Evolutionary conservation across 148 eudicot genomes (phyloP).

Genomic region (Rhododendron molle): DNA sequence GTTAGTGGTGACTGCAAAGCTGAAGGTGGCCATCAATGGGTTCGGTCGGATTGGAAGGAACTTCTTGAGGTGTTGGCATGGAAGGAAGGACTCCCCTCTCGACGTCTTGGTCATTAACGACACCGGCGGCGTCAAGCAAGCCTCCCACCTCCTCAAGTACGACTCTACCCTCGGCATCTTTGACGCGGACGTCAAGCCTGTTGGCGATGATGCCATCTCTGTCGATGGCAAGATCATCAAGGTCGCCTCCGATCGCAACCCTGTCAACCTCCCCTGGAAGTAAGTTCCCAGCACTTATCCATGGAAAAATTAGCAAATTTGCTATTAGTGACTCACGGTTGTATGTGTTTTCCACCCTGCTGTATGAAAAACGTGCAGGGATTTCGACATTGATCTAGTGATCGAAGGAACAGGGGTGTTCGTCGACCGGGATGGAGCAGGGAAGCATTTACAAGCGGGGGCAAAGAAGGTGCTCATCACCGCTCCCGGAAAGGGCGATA

Average conservation of each 20-base stretch:
- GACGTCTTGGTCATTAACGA: slow-evolving; percentile 88
- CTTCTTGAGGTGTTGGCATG: slow-evolving; percentile 98
- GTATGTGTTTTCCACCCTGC: background rate
- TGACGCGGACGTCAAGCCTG: slow-evolving; percentile 91
- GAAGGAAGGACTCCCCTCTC: slow-evolving; percentile 85
- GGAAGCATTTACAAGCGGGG: slow-evolving; percentile 85
- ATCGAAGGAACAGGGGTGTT: slow-evolving; percentile 99
- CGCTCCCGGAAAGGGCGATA: slow-evolving; percentile 95
- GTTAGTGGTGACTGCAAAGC: slow-evolving; percentile 71
- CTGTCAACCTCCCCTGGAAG: slow-evolving; percentile 87
- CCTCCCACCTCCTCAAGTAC: slow-evolving; percentile 96
- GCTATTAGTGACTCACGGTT: background rate
- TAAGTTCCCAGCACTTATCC: slow-evolving; percentile 16
- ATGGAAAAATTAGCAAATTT: background rate
- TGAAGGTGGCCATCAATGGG: slow-evolving; percentile 95
- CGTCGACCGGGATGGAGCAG: slow-evolving; percentile 97
- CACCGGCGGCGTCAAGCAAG: slow-evolving; percentile 97
- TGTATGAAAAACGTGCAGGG: slow-evolving; percentile 38
- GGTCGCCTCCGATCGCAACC: slow-evolving; percentile 89
- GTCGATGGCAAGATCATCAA: slow-evolving; percentile 92
- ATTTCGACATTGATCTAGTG: slow-evolving; percentile 74
- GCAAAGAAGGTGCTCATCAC: slow-evolving; percentile 97
- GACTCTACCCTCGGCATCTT: slow-evolving; percentile 96
- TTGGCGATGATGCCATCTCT: slow-evolving; percentile 65
- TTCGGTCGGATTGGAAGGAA: slow-evolving; percentile 97